Evolutionary conservation across 352 stramenopile genomes (phyloP).

Genomic region (Globisporangium takayamanum): DNA sequence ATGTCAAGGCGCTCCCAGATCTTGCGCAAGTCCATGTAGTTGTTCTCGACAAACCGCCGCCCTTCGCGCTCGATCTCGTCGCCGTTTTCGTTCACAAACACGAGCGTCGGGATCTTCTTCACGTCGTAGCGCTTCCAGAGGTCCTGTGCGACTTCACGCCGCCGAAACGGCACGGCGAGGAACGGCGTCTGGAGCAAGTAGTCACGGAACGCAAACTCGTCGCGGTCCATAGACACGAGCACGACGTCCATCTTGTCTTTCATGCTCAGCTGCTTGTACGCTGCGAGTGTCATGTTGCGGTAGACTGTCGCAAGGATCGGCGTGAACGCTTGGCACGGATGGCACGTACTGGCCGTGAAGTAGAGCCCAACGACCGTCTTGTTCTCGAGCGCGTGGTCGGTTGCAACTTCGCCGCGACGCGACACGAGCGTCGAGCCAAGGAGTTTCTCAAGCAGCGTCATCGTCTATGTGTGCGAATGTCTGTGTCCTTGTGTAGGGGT

Average conservation of each 20-base stretch:
- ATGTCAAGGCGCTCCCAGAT: slow-evolving; percentile 46
- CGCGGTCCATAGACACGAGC: slow-evolving; percentile 52
- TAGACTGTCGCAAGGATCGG: slow-evolving; percentile 55
- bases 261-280: slow-evolving; percentile 51
- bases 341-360: slow-evolving; percentile 58
- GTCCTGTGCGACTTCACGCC: slow-evolving; percentile 41
- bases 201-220: slow-evolving; percentile 48
- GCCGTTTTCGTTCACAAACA: slow-evolving; percentile 58
- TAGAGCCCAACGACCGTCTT: slow-evolving; percentile 58
- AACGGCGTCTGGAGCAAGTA: slow-evolving; percentile 53
- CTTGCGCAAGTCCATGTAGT: slow-evolving; percentile 53
- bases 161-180: slow-evolving; percentile 46
- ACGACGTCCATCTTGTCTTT: slow-evolving; percentile 55
- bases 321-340: slow-evolving; percentile 56
- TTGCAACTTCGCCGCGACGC: slow-evolving; percentile 40
- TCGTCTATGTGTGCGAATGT: slow-evolving; percentile 9
- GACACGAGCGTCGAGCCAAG: slow-evolving; percentile 44
- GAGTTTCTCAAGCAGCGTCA: slow-evolving; percentile 54
- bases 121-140: slow-evolving; percentile 64
- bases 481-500: background rate
- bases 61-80: slow-evolving; percentile 57
- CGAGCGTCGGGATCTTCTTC: slow-evolving; percentile 60
- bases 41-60: slow-evolving; percentile 50
- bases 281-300: slow-evolving; percentile 54
- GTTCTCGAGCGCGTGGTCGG: slow-evolving; percentile 38